Percentiles rank a stretch among this genome's conserved stretches.
Evolutionary conservation across 2,329 filamentous ascomycete genomes (phyloP).

Genomic region (Aspergillus sp.): DNA sequence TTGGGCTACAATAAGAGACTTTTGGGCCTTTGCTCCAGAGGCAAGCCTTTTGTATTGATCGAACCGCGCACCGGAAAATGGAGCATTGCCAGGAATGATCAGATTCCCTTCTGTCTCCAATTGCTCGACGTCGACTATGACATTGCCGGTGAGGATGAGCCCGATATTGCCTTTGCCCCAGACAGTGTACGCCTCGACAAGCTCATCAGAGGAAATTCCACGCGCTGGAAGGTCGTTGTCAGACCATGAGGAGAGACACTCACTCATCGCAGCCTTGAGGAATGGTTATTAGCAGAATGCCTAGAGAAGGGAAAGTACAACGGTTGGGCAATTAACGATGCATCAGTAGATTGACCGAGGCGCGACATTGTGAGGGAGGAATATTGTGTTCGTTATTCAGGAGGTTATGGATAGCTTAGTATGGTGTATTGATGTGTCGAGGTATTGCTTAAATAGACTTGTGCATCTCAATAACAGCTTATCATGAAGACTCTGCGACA

Average conservation of each 20-base stretch:
- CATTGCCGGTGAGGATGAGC: slow-evolving; percentile 58
- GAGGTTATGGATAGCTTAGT: no score
- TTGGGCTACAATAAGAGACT: slow-evolving; percentile 55
- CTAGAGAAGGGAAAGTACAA: slow-evolving; percentile 50
- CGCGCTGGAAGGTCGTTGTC: slow-evolving; percentile 48
- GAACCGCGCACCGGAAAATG: slow-evolving; percentile 55
- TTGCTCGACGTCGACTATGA: slow-evolving; percentile 59
- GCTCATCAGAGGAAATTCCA: slow-evolving; percentile 49
- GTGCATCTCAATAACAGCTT: no score
- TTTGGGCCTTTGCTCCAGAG: slow-evolving; percentile 41
- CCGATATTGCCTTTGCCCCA: slow-evolving; percentile 59
- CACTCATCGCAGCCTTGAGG: slow-evolving; percentile 64
- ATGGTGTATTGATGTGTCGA: no score
- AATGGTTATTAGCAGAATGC: slow-evolving; percentile 59
- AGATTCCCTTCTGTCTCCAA: slow-evolving; percentile 54
- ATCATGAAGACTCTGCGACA: no score
- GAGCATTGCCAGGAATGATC: slow-evolving; percentile 53
- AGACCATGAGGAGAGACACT: slow-evolving; percentile 59
- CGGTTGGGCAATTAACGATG: slow-evolving; percentile 41
- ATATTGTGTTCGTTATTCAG: no score
- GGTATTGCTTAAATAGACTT: no score
- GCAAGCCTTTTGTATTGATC: slow-evolving; percentile 56
- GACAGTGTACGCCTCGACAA: slow-evolving; percentile 54
- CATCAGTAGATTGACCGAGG: not conserved
- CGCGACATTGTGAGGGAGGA: no score